Conservation (phyloP, 2,329 filamentous ascomycete species). For the Cadophora malorum region DNA sequence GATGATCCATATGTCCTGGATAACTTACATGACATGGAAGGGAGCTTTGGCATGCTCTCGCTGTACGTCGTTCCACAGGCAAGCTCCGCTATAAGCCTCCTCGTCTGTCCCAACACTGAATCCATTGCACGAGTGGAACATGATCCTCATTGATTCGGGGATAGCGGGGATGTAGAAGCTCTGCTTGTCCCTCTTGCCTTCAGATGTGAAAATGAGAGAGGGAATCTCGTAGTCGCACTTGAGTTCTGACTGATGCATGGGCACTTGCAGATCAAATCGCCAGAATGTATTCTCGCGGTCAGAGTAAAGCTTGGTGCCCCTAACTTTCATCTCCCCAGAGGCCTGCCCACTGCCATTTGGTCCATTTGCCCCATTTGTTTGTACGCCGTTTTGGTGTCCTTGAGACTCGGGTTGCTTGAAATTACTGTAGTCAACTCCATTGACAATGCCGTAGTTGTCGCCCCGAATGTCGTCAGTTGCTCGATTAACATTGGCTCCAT, state of each 20-base stretch:
- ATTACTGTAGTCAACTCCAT: slow-evolving; percentile 44
- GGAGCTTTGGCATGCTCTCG: slow-evolving; percentile 80
- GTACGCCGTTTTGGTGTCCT: slow-evolving; percentile 6
- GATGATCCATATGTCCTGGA: slow-evolving; percentile 51
- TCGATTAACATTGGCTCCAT: slow-evolving; percentile 15
- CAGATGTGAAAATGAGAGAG: slow-evolving; percentile 65
- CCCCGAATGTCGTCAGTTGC: slow-evolving; percentile 25
- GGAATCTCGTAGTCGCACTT: slow-evolving; percentile 81
- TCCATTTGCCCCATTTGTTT: slow-evolving; percentile 18
- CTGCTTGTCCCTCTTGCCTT: slow-evolving; percentile 63
- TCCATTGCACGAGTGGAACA: slow-evolving; percentile 98
- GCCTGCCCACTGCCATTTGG: not conserved
- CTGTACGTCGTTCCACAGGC: slow-evolving; percentile 92
- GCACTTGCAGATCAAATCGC: slow-evolving; percentile 84
- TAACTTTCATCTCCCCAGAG: slow-evolving; percentile 50
- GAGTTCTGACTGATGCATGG: slow-evolving; percentile 72
- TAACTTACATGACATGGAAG: slow-evolving; percentile 84
- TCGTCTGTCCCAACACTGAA: slow-evolving; percentile 90
- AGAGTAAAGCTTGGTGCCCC: slow-evolving; percentile 67
- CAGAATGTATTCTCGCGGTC: slow-evolving; percentile 82
- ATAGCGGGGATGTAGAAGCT: slow-evolving; percentile 85
- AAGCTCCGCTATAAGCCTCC: slow-evolving; percentile 86
- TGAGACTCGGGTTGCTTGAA: slow-evolving; percentile 29
- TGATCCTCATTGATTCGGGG: slow-evolving; percentile 92
- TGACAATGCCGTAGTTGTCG: slow-evolving; percentile 40